Percentiles rank a stretch among this genome's conserved stretches.
Conservation (phyloP, 208 protist species). For the Trichomonas vaginalis region DNA sequence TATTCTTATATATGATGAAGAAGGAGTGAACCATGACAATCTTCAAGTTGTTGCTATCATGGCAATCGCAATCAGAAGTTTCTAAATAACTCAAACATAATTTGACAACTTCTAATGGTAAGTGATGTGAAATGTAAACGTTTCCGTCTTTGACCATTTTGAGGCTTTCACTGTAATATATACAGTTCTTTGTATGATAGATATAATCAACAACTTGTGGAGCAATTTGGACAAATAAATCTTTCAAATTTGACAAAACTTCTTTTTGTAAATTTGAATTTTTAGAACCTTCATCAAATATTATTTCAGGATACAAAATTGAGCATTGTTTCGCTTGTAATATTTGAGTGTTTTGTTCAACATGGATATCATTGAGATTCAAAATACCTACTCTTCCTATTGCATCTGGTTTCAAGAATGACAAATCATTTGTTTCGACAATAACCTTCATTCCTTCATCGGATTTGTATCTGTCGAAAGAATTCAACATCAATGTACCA, state of each 20-base stretch:
- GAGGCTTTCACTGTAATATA: neutral
- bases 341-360: neutral
- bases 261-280: neutral
- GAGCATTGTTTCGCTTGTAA: neutral
- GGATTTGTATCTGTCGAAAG: neutral
- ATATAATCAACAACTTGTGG: neutral
- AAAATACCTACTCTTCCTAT: neutral
- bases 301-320: neutral
- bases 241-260: neutral
- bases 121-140: neutral
- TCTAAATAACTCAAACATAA: neutral
- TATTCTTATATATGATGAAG: neutral
- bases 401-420: neutral
- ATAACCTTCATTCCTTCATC: neutral
- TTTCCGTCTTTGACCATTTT: neutral
- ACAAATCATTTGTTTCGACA: neutral
- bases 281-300: neutral
- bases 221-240: neutral
- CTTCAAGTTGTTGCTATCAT: neutral
- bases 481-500: neutral
- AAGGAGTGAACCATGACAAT: neutral
- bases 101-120: neutral
- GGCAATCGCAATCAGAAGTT: neutral
- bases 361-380: neutral
- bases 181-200: neutral